Base-by-base conservation (phyloP, 805 yeast genomes). In the Cyberlindnera mississippiensis region DNA sequence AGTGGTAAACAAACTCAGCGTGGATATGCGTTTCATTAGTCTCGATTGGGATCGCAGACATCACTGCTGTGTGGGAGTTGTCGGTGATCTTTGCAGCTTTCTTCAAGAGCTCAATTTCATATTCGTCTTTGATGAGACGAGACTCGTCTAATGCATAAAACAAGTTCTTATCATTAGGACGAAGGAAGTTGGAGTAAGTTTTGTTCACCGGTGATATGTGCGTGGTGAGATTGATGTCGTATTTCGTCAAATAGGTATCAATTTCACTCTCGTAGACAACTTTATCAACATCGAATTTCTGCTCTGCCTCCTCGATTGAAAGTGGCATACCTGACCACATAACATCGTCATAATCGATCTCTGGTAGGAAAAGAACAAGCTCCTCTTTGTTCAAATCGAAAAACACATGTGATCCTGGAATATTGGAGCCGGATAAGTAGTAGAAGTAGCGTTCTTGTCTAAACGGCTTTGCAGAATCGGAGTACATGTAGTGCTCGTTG, bases 251-350 rank as follows among this genome's bases (percentile, higher is more conserved):
- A 0, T 51, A 48, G 3, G 49, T 42, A 24, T 63, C 63, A 35
- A 89, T 56, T 4, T 76, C 80, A n/a, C 62, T 54, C 10, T 71
- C 74, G 54, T 82, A 85, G 43, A 76, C 61, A 35, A 90, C 95
- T 33, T 78, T 83, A 61, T 93, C 98, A 24, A 88, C 90, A 55
- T 91, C 96, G 52, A 66, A 91, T 46, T 69, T 72, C 16, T 67
- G 59, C 37, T 62, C 40, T 0, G 96, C 96, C 15, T 82, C 80
- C 35, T 82, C 81, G 3, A 72, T 49, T 30, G 77, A 67, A 39
- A 87, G 49, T 5, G 99, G 99, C 63, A 83, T 57, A 0, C 99
- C 99, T 44, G 93, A 82, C 99, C 99, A 91, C 88, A 93, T 84
- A 32, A 91, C 84, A 58, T 87, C 96, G 33, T 93, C 98, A 33